Evolutionary conservation across 1,139 yeast genomes (phyloP).

Genomic region (Nakaseomyces sp.): DNA sequence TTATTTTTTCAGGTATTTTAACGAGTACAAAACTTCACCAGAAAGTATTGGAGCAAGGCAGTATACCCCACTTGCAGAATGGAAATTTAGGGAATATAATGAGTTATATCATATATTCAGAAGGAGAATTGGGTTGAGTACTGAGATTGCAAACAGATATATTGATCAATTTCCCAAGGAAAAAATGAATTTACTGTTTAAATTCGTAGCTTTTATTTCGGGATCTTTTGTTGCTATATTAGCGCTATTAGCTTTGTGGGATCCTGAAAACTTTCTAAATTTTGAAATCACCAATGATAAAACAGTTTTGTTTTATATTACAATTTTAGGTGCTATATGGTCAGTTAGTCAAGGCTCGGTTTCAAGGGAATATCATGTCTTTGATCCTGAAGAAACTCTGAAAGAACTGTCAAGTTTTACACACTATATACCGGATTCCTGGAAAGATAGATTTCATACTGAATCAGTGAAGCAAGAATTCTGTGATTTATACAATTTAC

Average conservation of each 20-base stretch:
- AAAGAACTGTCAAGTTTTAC: conserved; percentile 75
- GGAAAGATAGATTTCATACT: conserved; percentile 82
- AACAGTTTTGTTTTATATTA: conserved; percentile 78
- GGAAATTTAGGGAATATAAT: conserved; percentile 91
- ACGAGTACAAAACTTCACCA: conserved; percentile 86
- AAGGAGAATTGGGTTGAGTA: conserved; percentile 66
- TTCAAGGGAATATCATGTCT: conserved; percentile 55
- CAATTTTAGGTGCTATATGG: conserved; percentile 75
- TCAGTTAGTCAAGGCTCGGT: conserved; percentile 60
- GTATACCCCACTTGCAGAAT: conserved; percentile 88
- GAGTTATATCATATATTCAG: conserved; percentile 85
- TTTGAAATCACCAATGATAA: conserved; percentile 78
- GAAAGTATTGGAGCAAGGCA: conserved; percentile 77
- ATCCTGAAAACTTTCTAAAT: conserved; percentile 84
- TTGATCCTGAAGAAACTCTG: conserved; percentile 84
- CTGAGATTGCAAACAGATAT: conserved; percentile 71
- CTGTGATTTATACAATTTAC: conserved; percentile 65
- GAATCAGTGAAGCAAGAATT: conserved; percentile 77
- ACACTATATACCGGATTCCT: conserved; percentile 76
- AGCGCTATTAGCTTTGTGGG: conserved; percentile 75
- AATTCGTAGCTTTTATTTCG: conserved; percentile 64
- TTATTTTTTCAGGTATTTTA: conserved; percentile 83
- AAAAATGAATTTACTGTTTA: conserved; percentile 52
- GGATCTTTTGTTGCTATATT: conserved; percentile 88
- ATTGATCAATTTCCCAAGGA: conserved; percentile 91